Conservation (phyloP, 176 grass and related monocot species). For the Lolium perenne region DNA sequence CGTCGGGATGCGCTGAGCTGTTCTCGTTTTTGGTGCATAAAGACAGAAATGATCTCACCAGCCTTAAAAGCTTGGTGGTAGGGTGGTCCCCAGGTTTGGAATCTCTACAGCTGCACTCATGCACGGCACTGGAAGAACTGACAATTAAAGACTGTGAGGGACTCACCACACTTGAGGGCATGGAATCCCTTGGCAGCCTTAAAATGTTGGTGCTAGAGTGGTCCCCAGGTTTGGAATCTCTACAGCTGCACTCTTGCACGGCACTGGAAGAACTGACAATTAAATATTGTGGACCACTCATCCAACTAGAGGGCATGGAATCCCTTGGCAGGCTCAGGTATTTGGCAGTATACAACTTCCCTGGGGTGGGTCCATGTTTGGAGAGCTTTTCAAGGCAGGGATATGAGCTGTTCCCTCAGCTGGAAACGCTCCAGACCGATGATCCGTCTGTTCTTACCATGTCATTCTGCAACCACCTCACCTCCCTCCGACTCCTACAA, state of each 20-base stretch:
- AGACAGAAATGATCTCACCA: not conserved
- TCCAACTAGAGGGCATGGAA: not conserved
- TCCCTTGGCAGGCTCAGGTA: not conserved
- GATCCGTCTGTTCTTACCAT: not conserved
- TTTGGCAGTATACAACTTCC: fast-evolving
- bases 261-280: not conserved
- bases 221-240: not conserved
- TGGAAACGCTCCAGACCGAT: not conserved
- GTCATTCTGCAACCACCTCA: conserved; percentile 26
- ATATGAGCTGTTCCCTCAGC: not conserved
- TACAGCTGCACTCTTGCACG: conserved; percentile 1
- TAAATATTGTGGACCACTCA: not conserved
- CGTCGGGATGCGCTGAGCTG: fast-evolving
- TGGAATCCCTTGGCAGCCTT: not conserved
- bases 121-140: not conserved
- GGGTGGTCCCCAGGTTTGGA: not conserved
- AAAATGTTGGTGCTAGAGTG: fast-evolving
- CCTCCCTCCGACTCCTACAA: fast-evolving
- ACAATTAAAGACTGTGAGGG: fast-evolving
- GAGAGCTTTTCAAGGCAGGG: not conserved
- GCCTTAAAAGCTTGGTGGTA: not conserved
- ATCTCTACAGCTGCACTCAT: not conserved
- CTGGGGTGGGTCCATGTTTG: not conserved
- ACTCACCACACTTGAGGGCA: not conserved
- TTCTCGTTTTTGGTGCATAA: not conserved